phyloP scores from a whole-genome alignment of 75 land plant species.

The Cunninghamia lanceolata region DNA sequence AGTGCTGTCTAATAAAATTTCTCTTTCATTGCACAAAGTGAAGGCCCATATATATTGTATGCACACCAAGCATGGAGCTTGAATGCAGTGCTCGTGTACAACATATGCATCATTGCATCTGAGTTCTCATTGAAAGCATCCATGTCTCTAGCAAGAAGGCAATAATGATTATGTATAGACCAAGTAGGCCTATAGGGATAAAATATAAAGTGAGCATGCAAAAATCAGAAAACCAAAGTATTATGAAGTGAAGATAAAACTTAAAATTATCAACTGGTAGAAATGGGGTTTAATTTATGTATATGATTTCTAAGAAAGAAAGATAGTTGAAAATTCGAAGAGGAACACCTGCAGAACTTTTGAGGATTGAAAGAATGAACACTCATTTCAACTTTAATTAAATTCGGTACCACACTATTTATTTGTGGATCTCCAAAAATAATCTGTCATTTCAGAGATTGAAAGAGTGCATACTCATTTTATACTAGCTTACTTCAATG shows the following conservation, averaged over 20 bases:
- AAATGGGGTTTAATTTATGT: background rate
- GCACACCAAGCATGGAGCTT: background rate
- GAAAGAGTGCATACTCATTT: background rate
- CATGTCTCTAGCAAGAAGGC: background rate
- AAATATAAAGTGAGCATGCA: background rate
- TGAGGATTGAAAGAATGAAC: background rate
- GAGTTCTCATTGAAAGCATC: background rate
- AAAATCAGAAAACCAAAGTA: background rate
- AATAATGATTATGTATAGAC: background rate
- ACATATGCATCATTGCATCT: background rate
- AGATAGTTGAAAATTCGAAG: background rate
- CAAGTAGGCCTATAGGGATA: background rate
- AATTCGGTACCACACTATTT: background rate
- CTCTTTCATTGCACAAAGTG: background rate
- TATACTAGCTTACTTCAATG: background rate
- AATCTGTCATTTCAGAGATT: background rate
- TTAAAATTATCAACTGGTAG: background rate
- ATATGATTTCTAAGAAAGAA: background rate
- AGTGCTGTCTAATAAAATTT: background rate
- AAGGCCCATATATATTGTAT: background rate
- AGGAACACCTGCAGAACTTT: background rate
- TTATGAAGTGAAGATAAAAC: background rate
- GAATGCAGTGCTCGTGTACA: background rate
- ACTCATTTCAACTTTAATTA: background rate
- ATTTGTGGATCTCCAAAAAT: background rate